These are phyloP conservation scores for Pyrrhoderma noxium DNA, from an alignment of 1,284 basidiomycete species.

Conservation along the genomic window DNA sequence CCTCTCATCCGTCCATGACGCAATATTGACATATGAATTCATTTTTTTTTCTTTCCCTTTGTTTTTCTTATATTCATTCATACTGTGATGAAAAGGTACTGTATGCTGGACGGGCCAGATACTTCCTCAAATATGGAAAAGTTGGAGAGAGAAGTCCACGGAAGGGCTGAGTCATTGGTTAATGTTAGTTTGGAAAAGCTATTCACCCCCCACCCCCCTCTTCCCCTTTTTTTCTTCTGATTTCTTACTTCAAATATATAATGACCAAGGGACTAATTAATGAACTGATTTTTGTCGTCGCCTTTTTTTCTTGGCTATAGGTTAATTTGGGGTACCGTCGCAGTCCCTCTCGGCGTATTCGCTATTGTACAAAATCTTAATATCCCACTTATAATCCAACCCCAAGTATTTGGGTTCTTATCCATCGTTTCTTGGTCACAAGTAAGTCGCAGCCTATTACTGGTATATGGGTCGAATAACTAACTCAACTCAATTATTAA, in stretches of 20 bases:
- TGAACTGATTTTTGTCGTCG: no score
- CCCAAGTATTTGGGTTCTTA: slow-evolving; percentile 63
- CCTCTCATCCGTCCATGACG: no score
- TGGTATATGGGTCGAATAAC: not conserved
- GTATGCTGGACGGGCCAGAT: slow-evolving; percentile 67
- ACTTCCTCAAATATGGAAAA: slow-evolving; percentile 73
- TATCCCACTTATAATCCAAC: slow-evolving; percentile 69
- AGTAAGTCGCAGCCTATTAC: slow-evolving; percentile 30
- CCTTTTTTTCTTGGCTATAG: slow-evolving; percentile 27
- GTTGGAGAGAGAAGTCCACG: slow-evolving; percentile 63
- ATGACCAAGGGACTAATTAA: no score
- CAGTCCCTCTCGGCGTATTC: slow-evolving; percentile 65
- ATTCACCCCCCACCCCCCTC: no score
- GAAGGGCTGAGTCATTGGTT: slow-evolving; percentile 67
- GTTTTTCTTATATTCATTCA: no score
- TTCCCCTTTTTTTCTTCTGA: not conserved
- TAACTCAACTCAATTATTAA: not conserved
- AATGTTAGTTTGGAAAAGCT: slow-evolving; percentile 34
- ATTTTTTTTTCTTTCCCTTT: no score
- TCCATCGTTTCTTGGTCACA: slow-evolving; percentile 61
- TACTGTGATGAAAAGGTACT: no score
- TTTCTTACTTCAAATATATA: no score
- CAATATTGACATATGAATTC: no score
- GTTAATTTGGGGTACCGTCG: slow-evolving; percentile 59
- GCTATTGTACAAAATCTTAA: slow-evolving; percentile 60